These are phyloP conservation scores for Endotrypanum monterogeii DNA, from an alignment of 208 protist genomes.

Conservation along the genomic window DNA sequence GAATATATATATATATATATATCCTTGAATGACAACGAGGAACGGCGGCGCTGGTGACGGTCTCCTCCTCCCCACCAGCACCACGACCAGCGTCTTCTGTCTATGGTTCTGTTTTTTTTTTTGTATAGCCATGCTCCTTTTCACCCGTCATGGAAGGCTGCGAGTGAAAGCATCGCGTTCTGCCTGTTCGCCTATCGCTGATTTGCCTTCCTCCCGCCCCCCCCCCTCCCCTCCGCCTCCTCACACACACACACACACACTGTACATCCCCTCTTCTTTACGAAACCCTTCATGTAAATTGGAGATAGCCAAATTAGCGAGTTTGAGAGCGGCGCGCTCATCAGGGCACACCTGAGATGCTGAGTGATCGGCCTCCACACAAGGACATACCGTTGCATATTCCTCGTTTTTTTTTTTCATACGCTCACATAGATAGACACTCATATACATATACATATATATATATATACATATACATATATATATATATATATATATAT, in stretches of 20 bases:
- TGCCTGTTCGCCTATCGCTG: not conserved
- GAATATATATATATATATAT: too few species aligned
- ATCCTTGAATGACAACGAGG: too few species aligned
- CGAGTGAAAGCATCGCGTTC: not conserved
- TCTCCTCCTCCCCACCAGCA: not conserved
- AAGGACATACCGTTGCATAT: not conserved
- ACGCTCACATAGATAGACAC: not conserved
- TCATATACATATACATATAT: not conserved
- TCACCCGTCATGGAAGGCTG: not conserved
- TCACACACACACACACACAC: too few species aligned
- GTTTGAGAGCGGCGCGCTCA: not conserved
- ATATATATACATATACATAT: not conserved
- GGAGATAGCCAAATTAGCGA: not conserved
- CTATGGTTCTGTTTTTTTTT: too few species aligned
- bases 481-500: not conserved
- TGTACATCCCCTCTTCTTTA: not conserved
- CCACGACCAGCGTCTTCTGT: too few species aligned
- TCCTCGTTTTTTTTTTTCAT: too few species aligned
- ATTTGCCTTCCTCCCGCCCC: not conserved
- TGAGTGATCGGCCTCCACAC: not conserved
- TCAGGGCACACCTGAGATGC: not conserved
- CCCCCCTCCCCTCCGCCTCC: not conserved
- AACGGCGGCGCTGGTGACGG: too few species aligned
- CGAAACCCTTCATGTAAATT: not conserved
- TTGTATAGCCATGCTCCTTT: too few species aligned